Base-by-base conservation (phyloP, 352 stramenopile species). In the Globisporangium viniferum region DNA sequence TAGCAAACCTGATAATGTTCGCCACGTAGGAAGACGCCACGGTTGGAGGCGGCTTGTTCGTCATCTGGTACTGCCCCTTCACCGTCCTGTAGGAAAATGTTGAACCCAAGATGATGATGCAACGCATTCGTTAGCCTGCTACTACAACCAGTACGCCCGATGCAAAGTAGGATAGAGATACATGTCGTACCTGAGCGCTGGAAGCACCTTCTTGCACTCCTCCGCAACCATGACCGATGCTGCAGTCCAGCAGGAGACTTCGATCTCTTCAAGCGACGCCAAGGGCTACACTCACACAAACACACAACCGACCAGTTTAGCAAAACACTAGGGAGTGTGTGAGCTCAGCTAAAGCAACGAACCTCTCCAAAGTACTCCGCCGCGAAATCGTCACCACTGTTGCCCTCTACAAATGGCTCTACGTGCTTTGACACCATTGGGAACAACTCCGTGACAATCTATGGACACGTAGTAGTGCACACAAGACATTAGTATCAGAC, bases 31-130 rank as follows among this genome's bases (percentile, higher is more conserved):
- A 84, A 41, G 89, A 96, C 2, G 79, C 66, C 6, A 75, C 73
- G 2, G 82, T 91, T 39, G 89, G 89, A 24, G 81, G 67, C 7
- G 87, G 82, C 62, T 95, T 96, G 79, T 94, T 96, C 5, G 89
- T 96, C 84, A 96, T 95, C 66, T 96, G 89, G 61, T 96, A 96
- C 67, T 96, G 89, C 10, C 89, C 89, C 62, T 96, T 96, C 59
- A 96, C 87, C 6, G 87, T 95, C 39, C 80, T 92, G 61, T 39
- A 66, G 6, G 35, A 56, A 72, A 22, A 15, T n/a, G 8, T 33
- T 5, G 2, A 33, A 33, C 31, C 31, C 31, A 33, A 33, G 3
- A 6, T 33, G 31, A 33, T 33, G 31, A 33, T 24, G 24, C 22
- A 2, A 9, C 18, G 10, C 15, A 24, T 27, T 60, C 29, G 18